Base-by-base conservation (phyloP, 352 stramenopile genomes). In the Blastocystis sp. region DNA sequence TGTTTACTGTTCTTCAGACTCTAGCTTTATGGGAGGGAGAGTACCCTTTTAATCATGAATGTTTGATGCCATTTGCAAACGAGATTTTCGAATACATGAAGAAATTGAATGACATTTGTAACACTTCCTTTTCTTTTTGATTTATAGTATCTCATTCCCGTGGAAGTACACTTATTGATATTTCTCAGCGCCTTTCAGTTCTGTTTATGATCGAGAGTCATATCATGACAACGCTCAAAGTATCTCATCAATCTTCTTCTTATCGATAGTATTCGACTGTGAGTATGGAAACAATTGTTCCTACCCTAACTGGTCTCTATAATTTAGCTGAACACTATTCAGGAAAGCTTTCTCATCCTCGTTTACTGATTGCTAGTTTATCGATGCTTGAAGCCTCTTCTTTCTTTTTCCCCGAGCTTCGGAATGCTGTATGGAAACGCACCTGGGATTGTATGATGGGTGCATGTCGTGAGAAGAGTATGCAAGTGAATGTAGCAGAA, bases 351-450 rank as follows among this genome's bases (percentile, higher is more conserved):
- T 22, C 37, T 27, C 51, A 60, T 17, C 44, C 40, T 24, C 51
- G 35, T 22, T 44, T 81, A 2, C 6, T 64, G 1, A 40, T 81
- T 33, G 70, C 70, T 13, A 59, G 70, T 51, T 30, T 81, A 1
- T 64, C 42, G 4, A 17, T 81, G 70, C 70, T 81, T 24, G 70
- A 81, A 40, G 22, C 19, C 6, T 19, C 22, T 24, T 81, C 35
- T 56, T 81, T 81, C 70, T 81, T 59, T 40, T 81, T 81, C 53
- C 70, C 70, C 6, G 48, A 81, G 40, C 35, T 59, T 27, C 37
- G 44, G 13, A 40, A 27, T 33, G n/a, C 13, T 24, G 42, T 64
- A 19, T 81, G 70, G 70, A 33, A n/a, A 24, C 48, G 70, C 37
- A 62, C 54, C 9, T 81, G 70, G 70, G 24, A 62, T 5, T 56